Base-by-base conservation (phyloP, 352 stramenopile genomes). In the Pythium periplocum region DNA sequence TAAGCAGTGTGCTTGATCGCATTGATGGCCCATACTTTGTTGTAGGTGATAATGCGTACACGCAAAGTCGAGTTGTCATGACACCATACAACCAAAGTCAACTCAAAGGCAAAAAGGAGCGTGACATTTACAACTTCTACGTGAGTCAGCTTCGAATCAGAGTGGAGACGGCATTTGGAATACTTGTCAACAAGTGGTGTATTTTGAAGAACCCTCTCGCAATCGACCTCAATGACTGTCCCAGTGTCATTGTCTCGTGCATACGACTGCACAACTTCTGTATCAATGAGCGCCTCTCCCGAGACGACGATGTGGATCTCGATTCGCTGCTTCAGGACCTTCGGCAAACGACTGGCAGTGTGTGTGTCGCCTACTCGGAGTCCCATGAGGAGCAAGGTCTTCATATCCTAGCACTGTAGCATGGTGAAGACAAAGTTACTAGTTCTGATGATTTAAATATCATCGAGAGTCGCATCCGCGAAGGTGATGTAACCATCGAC, bases 181-280 rank as follows among this genome's bases (percentile, higher is more conserved):
- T 50, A n/a, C 41, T 61, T 6, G 54, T 61, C 3, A 61, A 54
- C 47, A 61, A 55, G 42, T 61, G 54, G 54, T n/a, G 45, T 5
- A 61, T 61, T 49, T 46, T 61, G 37, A 61, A 54, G 32, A 4
- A 8, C 35, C 38, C 37, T 4, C 17, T 61, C 4, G 10, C 5
- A 44, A 30, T 51, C 6, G 12, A 31, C 3, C 37, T 61, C 38
- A 17, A 32, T 3, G 4, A 48, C 30, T 40, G 11, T 0, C 43
- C 2, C 2, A 2, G 35, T 12, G 47, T 61, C 0, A 61, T 61
- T 51, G 12, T 10, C 5, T 35, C 45, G 2, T 61, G 54, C 30
- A 61, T 61, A 30, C 45, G 54, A 49, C 31, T 61, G 1, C 54
- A 61, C 39, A 61, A 61, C 32, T 54, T 50, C 30, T 61, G 54